Percentiles rank a stretch among this genome's conserved stretches.
Evolutionary conservation across 1,284 basidiomycete species (phyloP).

Genomic region (Neonothopanus nambi): DNA sequence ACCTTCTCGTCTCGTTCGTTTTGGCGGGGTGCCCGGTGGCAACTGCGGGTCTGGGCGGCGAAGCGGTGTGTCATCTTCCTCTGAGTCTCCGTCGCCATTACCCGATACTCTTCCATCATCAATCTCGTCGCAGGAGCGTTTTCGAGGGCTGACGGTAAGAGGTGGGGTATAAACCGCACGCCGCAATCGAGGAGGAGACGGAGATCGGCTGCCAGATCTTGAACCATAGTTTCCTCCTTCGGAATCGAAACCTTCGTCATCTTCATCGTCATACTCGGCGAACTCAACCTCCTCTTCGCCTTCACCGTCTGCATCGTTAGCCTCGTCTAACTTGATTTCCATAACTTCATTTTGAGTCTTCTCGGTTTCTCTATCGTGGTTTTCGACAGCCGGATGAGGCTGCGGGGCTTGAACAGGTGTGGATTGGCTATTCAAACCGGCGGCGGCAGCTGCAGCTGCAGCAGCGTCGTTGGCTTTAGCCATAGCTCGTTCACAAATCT

Average conservation of each 20-base stretch:
- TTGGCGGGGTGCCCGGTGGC: slow-evolving; percentile 14
- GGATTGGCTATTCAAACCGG: background rate
- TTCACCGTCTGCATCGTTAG: slow-evolving; percentile 22
- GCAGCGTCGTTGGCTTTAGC: slow-evolving; percentile 41
- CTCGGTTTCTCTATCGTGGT: background rate
- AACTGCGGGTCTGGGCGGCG: background rate
- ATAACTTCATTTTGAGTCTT: slow-evolving; percentile 8
- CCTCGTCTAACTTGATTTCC: slow-evolving; percentile 23
- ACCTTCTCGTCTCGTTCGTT: slow-evolving; percentile 13
- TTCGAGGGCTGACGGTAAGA: slow-evolving; percentile 9
- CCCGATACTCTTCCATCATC: slow-evolving; percentile 2
- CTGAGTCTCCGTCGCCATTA: background rate
- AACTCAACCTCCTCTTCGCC: slow-evolving; percentile 30
- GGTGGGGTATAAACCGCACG: slow-evolving; percentile 1
- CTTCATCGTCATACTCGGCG: slow-evolving; percentile 28
- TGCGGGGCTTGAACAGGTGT: background rate
- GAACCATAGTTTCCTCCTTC: slow-evolving; percentile 1
- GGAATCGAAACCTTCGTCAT: slow-evolving; percentile 16
- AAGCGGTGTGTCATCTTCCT: background rate
- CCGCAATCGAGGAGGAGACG: background rate
- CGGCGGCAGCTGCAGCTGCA: slow-evolving; percentile 21
- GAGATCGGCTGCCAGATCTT: slow-evolving; percentile 7
- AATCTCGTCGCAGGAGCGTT: slow-evolving; percentile 16
- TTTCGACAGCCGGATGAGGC: background rate
- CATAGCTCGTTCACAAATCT: slow-evolving; percentile 67